Evolutionary conservation across 495 filamentous ascomycete genomes (phyloP).

Genomic region (Aspergillus coremiiformis): DNA sequence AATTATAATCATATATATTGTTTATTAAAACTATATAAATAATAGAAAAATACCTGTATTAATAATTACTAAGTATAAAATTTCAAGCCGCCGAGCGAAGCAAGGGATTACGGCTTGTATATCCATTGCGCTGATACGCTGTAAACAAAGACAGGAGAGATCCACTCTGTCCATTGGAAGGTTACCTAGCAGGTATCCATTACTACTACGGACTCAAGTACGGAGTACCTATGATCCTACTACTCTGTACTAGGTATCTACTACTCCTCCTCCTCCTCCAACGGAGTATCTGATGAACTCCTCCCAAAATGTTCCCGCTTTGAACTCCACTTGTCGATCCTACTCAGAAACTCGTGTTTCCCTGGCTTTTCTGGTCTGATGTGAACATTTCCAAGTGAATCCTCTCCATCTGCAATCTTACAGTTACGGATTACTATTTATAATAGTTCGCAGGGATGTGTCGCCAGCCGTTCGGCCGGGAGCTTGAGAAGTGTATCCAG

Average conservation of each 20-base stretch:
- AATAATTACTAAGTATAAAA: too few species aligned
- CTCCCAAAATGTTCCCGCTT: not conserved
- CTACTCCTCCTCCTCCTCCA: not conserved
- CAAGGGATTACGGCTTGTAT: too few species aligned
- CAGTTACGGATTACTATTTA: not conserved
- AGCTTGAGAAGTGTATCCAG: not conserved
- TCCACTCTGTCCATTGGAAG: not conserved
- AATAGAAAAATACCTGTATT: too few species aligned
- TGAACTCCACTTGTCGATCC: too few species aligned
- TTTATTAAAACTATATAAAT: too few species aligned
- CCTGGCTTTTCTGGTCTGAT: not conserved
- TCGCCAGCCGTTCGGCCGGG: not conserved
- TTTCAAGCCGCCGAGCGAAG: not conserved
- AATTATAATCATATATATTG: too few species aligned
- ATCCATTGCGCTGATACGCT: too few species aligned
- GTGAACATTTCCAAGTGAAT: not conserved
- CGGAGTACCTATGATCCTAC: too few species aligned
- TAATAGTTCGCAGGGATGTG: not conserved
- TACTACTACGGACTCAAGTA: too few species aligned
- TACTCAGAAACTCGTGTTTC: too few species aligned
- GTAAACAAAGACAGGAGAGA: not conserved
- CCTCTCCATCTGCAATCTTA: not conserved
- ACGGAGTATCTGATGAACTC: not conserved
- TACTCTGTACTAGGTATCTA: too few species aligned
- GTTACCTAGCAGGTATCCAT: too few species aligned